Conservation (phyloP, 2,329 filamentous ascomycete species). For the Akanthomyces muscarius region DNA sequence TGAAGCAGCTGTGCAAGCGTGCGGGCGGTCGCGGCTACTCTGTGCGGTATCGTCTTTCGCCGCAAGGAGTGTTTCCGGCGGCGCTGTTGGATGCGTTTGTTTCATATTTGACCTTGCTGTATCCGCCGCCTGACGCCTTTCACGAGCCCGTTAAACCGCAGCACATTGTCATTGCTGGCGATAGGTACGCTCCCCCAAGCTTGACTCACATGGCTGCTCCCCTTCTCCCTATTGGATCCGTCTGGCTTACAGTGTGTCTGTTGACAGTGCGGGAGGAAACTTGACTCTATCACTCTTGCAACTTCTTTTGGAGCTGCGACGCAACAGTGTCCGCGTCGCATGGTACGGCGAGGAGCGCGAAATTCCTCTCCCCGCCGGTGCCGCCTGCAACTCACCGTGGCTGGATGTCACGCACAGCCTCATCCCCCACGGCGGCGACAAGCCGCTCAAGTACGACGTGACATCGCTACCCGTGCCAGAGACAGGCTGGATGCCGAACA, state of each 20-base stretch:
- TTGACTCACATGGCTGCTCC: background rate
- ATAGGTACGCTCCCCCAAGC: conserved; percentile 45
- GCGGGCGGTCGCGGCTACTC: conserved; percentile 66
- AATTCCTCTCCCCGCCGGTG: conserved; percentile 63
- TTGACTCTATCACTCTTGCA: conserved; percentile 64
- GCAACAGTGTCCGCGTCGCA: conserved; percentile 42
- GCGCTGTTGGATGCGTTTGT: conserved; percentile 69
- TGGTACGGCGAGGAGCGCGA: conserved; percentile 58
- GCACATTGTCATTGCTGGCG: conserved; percentile 68
- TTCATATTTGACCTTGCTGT: conserved; percentile 68
- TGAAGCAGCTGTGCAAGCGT: conserved; percentile 59
- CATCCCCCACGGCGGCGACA: conserved; percentile 26
- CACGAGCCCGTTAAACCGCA: conserved; percentile 62
- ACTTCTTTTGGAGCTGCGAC: conserved; percentile 59
- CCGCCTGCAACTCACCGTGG: conserved; percentile 65
- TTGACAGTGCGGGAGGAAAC: conserved; percentile 64
- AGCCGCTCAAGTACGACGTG: conserved; percentile 32
- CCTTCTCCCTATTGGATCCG: background rate
- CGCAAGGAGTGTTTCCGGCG: conserved; percentile 70
- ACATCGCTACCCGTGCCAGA: conserved; percentile 46
- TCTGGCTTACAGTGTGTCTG: background rate
- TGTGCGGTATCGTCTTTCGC: conserved; percentile 70
- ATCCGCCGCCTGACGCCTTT: conserved; percentile 63
- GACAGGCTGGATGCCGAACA: conserved; percentile 24
- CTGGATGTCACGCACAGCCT: conserved; percentile 61